A percentile compares a stretch with the other conserved stretches of the same genome.
phyloP scores from a whole-genome alignment of 495 filamentous ascomycete genomes.

The Astrocystis sublimbata region DNA sequence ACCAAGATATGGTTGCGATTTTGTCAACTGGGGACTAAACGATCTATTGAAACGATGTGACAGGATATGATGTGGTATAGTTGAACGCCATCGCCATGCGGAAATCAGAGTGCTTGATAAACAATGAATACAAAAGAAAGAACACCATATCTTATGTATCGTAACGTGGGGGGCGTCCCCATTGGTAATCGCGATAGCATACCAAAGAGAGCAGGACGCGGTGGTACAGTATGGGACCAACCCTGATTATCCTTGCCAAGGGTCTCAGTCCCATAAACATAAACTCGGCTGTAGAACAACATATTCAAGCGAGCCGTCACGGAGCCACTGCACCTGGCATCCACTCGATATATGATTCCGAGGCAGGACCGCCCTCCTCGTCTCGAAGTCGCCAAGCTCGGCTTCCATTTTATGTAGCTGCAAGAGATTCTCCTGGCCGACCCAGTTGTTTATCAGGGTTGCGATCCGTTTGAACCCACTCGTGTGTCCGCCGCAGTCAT shows the following conservation, averaged over 20 bases:
- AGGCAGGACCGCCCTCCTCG: constrained; percentile 11
- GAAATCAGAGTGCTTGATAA: constrained; percentile 6
- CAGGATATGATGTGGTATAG: constrained; percentile 18
- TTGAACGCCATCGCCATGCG: constrained; percentile 20
- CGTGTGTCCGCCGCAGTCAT: constrained; percentile 53
- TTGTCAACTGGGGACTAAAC: neutral
- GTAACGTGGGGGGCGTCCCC: constrained; percentile 2
- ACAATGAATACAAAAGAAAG: neutral
- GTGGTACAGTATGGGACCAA: neutral
- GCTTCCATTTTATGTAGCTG: constrained; percentile 55
- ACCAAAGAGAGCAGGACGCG: constrained; percentile 9
- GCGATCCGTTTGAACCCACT: constrained; percentile 53
- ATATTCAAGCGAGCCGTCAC: constrained; percentile 20
- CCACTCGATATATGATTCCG: constrained; percentile 8
- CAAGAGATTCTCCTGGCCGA: constrained; percentile 47
- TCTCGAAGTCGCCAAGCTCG: constrained; percentile 50
- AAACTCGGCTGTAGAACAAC: constrained; percentile 7
- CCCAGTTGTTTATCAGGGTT: constrained; percentile 54
- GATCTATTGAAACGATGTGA: constrained; percentile 15
- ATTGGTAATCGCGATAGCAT: neutral
- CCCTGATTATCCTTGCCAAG: neutral
- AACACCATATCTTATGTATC: neutral
- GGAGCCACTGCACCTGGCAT: constrained; percentile 19
- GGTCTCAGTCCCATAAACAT: constrained; percentile 13
- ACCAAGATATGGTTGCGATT: neutral